Conservation (phyloP, 208 protist genomes). For the Acanthamoeba healyi region DNA sequence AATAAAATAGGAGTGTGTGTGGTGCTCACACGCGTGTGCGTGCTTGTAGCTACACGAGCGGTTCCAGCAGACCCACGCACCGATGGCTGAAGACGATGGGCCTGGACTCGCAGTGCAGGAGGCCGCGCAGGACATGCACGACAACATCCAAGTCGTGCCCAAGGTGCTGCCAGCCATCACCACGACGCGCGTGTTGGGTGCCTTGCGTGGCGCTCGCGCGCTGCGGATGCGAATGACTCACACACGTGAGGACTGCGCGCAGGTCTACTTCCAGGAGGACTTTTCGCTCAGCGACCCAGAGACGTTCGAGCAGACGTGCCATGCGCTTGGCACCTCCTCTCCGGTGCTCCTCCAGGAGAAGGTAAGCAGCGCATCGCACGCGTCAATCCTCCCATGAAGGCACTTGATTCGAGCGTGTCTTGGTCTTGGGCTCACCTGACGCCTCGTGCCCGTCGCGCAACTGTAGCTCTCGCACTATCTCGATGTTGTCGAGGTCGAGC, state of each 20-base stretch:
- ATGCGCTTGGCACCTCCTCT: constrained; percentile 29
- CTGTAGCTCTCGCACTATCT: constrained; percentile 77
- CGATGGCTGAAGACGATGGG: background rate
- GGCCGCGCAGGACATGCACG: background rate
- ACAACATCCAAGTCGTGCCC: background rate
- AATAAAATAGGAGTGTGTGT: too few species aligned
- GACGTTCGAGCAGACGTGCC: constrained; percentile 67
- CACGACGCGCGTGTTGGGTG: background rate
- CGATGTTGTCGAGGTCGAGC: constrained; percentile 71
- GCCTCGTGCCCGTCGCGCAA: too few species aligned
- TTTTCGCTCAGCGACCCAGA: constrained; percentile 56
- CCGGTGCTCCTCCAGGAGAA: constrained; percentile 50
- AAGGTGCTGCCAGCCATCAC: background rate
- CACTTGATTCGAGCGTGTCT: background rate
- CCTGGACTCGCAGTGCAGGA: background rate
- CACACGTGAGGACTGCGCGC: background rate
- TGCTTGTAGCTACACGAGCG: background rate
- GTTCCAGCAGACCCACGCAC: background rate
- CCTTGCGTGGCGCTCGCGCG: background rate
- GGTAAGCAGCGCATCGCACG: background rate
- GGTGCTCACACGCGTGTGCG: too few species aligned
- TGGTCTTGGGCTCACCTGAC: too few species aligned
- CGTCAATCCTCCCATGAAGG: background rate
- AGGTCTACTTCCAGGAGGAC: constrained; percentile 72
- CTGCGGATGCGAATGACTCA: background rate